Evolutionary conservation across 306 rosid species (phyloP).

Genomic region (Acacia acuminata): DNA sequence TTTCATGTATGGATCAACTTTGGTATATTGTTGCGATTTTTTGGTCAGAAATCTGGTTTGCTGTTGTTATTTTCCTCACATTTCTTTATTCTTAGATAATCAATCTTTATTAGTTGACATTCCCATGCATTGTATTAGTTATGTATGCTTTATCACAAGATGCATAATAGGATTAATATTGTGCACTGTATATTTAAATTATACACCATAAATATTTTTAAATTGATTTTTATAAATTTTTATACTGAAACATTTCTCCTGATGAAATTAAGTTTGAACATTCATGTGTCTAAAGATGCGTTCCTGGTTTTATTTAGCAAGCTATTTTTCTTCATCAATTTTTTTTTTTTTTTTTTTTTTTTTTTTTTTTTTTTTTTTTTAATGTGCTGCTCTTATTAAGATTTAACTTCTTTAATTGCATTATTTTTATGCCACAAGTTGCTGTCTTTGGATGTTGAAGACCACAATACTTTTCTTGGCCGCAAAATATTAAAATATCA

Average conservation of each 20-base stretch:
- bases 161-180: neutral
- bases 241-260: neutral
- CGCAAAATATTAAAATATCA: neutral
- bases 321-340: neutral
- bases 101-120: neutral
- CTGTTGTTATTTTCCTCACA: neutral
- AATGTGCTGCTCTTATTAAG: neutral
- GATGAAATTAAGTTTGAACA: neutral
- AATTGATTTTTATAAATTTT: neutral
- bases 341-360: neutral
- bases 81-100: neutral
- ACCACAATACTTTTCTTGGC: neutral
- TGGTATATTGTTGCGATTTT: neutral
- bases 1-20: neutral
- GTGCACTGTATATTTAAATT: neutral
- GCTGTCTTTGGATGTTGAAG: neutral
- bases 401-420: slow-evolving; percentile 1
- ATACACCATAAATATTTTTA: neutral
- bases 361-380: neutral
- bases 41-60: neutral
- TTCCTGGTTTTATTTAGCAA: neutral
- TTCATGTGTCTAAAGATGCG: neutral
- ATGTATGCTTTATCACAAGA: neutral
- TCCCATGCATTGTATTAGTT: neutral
- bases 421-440: neutral